Percentiles rank a stretch among this genome's conserved stretches.
These are phyloP conservation scores for Trypanosoma scelopori DNA, from an alignment of 208 protist species.

Conservation along the genomic window DNA sequence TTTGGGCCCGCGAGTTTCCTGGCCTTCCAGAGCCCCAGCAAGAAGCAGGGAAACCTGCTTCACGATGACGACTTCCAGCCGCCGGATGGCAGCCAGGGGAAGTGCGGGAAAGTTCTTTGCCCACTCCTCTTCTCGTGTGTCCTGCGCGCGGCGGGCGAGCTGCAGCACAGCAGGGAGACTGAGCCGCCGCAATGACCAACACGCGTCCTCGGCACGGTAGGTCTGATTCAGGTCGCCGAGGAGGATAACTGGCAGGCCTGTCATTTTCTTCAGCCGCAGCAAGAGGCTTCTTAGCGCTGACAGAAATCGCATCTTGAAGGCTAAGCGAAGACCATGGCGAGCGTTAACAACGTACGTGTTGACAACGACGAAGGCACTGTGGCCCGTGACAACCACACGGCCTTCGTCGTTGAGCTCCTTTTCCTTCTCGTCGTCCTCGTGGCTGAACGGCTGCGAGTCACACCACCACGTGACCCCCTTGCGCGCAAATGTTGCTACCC, in stretches of 20 bases:
- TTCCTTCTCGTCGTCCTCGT: conserved; percentile 10
- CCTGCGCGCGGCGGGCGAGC: conserved; percentile 31
- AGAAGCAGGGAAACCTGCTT: conserved; percentile 18
- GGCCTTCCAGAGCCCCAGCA: not conserved
- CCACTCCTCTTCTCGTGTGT: conserved; percentile 32
- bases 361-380: conserved; percentile 73
- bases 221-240: conserved; percentile 86
- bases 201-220: conserved; percentile 69
- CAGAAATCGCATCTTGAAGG: conserved; percentile 71
- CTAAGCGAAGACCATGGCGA: conserved; percentile 47
- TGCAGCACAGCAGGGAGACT: conserved; percentile 33
- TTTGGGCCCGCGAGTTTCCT: not conserved
- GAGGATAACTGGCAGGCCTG: conserved; percentile 70
- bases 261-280: conserved; percentile 39
- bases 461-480: conserved; percentile 66
- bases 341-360: conserved; percentile 91
- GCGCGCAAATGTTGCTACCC: conserved; percentile 80
- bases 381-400: conserved; percentile 73
- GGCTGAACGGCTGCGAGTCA: conserved; percentile 58
- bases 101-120: conserved; percentile 20
- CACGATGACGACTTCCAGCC: conserved; percentile 14
- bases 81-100: not conserved
- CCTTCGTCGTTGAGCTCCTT: conserved; percentile 82
- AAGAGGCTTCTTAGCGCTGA: conserved; percentile 39
- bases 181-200: conserved; percentile 70